phyloP scores from a whole-genome alignment of 805 yeast species.

The Wickerhamiella kurtzmanii region DNA sequence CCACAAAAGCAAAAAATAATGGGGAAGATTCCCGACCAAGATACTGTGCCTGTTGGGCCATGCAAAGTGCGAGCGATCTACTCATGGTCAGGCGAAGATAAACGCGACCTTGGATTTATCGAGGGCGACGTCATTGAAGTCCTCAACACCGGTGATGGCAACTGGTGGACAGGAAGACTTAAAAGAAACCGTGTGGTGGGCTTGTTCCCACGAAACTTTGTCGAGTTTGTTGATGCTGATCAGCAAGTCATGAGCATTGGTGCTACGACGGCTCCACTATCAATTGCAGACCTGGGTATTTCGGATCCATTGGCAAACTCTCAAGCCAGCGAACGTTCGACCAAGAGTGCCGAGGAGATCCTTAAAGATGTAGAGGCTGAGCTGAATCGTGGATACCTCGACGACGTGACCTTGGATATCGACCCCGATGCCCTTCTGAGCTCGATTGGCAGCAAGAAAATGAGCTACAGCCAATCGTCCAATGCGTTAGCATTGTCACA shows the following conservation, averaged over 20 bases:
- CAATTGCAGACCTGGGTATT: constrained; percentile 2
- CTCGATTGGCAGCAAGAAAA: constrained; percentile 2
- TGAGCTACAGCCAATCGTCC: neutral
- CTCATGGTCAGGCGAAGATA: constrained; percentile 90
- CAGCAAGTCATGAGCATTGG: constrained; percentile 17
- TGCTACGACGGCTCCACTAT: constrained; percentile 2
- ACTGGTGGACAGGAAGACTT: constrained; percentile 82
- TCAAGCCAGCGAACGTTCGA: neutral
- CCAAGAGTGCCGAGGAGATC: constrained; percentile 21
- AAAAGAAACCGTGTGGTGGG: constrained; percentile 74
- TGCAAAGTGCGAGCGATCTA: constrained; percentile 69
- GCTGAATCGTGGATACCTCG: constrained; percentile 15
- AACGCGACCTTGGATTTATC: constrained; percentile 79
- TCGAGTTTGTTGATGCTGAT: constrained; percentile 34
- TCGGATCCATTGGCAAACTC: constrained; percentile 3
- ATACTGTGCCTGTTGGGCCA: constrained; percentile 30
- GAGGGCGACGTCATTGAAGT: constrained; percentile 91
- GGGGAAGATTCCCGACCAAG: neutral
- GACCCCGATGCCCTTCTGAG: constrained; percentile 11
- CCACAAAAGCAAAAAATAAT: neutral
- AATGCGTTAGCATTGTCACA: neutral
- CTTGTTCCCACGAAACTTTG: constrained; percentile 77
- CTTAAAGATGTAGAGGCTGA: constrained; percentile 20
- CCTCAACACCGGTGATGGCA: constrained; percentile 64
- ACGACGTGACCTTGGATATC: constrained; percentile 12